phyloP scores from a whole-genome alignment of 2,329 filamentous ascomycete species.

The Aspergillus hortae region DNA sequence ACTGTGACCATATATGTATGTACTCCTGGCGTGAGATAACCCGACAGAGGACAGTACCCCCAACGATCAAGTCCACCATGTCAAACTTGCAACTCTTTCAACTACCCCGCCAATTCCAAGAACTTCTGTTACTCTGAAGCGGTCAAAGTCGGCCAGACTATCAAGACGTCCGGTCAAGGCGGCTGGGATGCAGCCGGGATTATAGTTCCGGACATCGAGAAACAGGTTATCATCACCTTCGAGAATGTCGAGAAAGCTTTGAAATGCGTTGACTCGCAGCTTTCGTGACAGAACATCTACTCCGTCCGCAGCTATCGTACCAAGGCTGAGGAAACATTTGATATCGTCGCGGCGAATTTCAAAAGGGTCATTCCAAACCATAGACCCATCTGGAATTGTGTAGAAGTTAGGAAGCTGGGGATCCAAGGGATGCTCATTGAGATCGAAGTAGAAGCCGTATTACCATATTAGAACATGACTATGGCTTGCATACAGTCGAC shows the following conservation, averaged over 20 bases:
- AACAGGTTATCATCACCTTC: slow-evolving; percentile 17
- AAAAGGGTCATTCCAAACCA: slow-evolving; percentile 15
- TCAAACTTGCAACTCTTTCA: slow-evolving; percentile 1
- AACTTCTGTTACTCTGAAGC: slow-evolving; percentile 22
- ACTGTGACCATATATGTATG: no score
- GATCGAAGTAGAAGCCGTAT: slow-evolving; percentile 16
- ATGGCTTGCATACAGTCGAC: no score
- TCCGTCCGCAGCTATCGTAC: slow-evolving; percentile 18
- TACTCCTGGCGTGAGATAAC: neutral
- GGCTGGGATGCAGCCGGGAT: slow-evolving; percentile 16
- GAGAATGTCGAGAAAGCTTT: slow-evolving; percentile 18
- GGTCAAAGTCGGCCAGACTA: slow-evolving; percentile 16
- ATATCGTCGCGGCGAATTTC: slow-evolving; percentile 14
- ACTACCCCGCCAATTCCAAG: slow-evolving; percentile 6
- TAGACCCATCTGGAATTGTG: slow-evolving; percentile 19
- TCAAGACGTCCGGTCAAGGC: slow-evolving; percentile 24
- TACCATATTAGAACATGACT: neutral
- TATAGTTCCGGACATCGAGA: slow-evolving; percentile 7
- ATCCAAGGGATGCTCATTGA: slow-evolving; percentile 17
- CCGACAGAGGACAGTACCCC: neutral
- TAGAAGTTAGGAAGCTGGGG: slow-evolving; percentile 13
- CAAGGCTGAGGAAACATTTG: slow-evolving; percentile 13
- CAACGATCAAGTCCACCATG: neutral
- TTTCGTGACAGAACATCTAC: slow-evolving; percentile 19
- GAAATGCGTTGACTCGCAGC: slow-evolving; percentile 9